Conservation (phyloP, 169 alveolate species). For the Plasmodium malariae region DNA sequence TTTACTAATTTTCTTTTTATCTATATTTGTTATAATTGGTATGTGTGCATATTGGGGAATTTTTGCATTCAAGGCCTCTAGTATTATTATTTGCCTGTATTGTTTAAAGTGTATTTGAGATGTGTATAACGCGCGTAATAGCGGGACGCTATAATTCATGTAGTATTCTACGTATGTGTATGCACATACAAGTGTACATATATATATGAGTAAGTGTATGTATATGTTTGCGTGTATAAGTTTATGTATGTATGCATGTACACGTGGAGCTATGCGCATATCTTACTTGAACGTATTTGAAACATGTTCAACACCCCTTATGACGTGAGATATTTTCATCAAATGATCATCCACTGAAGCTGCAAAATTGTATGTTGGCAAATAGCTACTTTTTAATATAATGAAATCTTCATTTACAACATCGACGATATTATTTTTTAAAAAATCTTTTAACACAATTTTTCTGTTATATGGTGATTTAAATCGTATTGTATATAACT, state of each 20-base stretch:
- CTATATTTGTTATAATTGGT: conserved; percentile 69
- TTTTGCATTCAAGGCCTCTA: conserved; percentile 73
- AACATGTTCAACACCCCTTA: conserved; percentile 88
- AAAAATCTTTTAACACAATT: conserved; percentile 52
- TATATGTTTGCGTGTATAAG: too few species aligned
- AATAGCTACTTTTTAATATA: conserved; percentile 80
- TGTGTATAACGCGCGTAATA: too few species aligned
- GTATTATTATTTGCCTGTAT: conserved; percentile 74
- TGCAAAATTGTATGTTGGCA: conserved; percentile 89
- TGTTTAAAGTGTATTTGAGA: background rate
- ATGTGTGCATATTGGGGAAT: conserved; percentile 77
- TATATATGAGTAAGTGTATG: too few species aligned
- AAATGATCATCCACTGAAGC: conserved; percentile 87
- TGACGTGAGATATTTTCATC: conserved; percentile 86
- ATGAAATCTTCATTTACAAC: conserved; percentile 83
- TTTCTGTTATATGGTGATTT: conserved; percentile 38
- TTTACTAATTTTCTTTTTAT: conserved; percentile 78
- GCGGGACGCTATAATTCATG: too few species aligned
- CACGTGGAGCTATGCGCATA: background rate
- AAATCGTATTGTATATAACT: conserved; percentile 55
- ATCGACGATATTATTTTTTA: conserved; percentile 52
- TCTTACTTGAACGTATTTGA: conserved; percentile 83
- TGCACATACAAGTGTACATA: too few species aligned
- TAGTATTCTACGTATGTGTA: too few species aligned
- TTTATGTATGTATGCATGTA: background rate